These are phyloP conservation scores for Vanrija pseudolonga DNA, from an alignment of 1,284 basidiomycete genomes.

Conservation along the genomic window DNA sequence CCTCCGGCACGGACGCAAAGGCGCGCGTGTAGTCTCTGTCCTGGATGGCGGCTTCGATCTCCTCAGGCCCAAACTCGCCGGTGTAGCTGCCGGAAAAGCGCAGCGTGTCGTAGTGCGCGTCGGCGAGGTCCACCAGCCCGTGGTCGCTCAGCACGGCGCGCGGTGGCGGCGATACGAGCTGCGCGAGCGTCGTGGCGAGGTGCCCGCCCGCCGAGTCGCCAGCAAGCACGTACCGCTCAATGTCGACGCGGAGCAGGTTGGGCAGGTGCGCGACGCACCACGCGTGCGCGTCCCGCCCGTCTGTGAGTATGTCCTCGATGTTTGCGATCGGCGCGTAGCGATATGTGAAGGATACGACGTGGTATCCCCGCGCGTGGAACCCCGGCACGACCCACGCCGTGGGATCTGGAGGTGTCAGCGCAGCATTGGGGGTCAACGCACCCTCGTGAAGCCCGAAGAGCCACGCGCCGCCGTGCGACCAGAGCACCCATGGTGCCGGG, in stretches of 20 bases:
- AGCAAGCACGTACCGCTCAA: not conserved
- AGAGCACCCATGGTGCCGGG: not conserved
- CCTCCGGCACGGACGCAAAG: not conserved
- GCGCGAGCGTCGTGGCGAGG: not conserved
- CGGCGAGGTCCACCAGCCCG: conserved; percentile 20
- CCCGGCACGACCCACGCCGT: not conserved
- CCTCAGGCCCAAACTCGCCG: not conserved
- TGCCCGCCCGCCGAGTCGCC: conserved; percentile 1
- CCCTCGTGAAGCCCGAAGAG: not conserved
- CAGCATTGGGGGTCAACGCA: not conserved
- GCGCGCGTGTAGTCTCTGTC: conserved; percentile 16
- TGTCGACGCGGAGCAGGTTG: conserved; percentile 2
- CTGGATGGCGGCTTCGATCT: not conserved
- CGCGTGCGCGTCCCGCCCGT: not conserved
- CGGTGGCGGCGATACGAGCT: conserved; percentile 14
- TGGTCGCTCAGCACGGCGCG: conserved; percentile 20
- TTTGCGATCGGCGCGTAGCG: not conserved
- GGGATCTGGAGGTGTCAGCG: not conserved
- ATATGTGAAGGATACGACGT: not conserved
- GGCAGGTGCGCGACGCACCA: conserved; percentile 10
- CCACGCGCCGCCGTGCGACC: not conserved
- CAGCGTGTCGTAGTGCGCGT: conserved; percentile 2
- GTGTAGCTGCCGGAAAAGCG: not conserved
- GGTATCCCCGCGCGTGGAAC: not conserved
- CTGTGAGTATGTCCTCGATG: not conserved